phyloP scores from a whole-genome alignment of 75 land plant species.

The Picea glauca region DNA sequence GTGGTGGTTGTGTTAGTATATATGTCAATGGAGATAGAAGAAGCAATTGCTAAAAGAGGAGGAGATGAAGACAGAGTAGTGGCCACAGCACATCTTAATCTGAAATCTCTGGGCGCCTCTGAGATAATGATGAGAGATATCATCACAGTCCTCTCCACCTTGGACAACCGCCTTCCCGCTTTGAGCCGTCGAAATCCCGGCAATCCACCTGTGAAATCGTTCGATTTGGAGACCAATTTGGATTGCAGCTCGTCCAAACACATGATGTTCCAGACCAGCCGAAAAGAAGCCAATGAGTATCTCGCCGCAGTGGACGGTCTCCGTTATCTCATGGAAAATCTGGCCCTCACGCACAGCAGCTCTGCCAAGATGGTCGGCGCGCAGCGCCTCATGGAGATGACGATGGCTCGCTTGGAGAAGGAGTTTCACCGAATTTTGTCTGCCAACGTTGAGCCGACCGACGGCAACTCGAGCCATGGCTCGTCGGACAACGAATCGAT shows the following conservation, averaged over 20 bases:
- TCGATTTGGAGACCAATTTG: not conserved
- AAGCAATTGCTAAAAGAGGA: no score
- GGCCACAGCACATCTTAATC: constrained; percentile 7
- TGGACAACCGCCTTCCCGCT: not conserved
- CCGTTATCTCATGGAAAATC: no score
- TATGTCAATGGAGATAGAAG: no score
- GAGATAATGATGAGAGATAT: constrained; percentile 1
- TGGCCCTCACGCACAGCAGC: no score
- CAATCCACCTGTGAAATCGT: not conserved
- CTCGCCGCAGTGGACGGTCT: no score
- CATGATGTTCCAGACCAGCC: not conserved
- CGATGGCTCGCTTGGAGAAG: no score
- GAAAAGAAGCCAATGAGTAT: no score
- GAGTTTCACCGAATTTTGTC: no score
- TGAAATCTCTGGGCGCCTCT: constrained; percentile 7
- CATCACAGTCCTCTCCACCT: not conserved
- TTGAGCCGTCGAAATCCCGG: not conserved
- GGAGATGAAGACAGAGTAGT: not conserved
- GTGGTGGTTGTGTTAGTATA: no score
- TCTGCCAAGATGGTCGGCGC: constrained; percentile 7
- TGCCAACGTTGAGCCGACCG: constrained; percentile 17
- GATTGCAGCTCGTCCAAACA: not conserved
- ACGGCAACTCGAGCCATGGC: constrained; percentile 17
- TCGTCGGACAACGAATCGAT: constrained; percentile 15
- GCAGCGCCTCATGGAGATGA: constrained; percentile 5